phyloP scores from a whole-genome alignment of 2,329 filamentous ascomycete genomes.

The Aspergillus hiratsukae region DNA sequence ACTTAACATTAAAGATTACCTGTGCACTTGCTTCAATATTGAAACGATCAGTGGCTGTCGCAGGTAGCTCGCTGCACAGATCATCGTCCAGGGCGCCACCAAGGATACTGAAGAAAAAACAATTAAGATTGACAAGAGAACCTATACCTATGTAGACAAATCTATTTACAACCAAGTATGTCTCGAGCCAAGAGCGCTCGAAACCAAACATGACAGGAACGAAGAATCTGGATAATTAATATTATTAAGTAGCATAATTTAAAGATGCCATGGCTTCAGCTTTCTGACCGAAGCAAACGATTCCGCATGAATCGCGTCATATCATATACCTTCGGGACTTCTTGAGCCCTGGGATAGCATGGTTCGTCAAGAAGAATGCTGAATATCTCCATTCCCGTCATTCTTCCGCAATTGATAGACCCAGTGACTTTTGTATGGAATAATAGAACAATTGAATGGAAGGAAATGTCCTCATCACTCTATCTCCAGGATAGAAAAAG shows the following conservation, averaged over 20 bases:
- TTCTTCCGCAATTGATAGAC: neutral
- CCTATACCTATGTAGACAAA: neutral
- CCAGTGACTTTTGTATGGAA: constrained; percentile 8
- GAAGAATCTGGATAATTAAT: constrained; percentile 20
- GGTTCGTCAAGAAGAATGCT: constrained; percentile 1
- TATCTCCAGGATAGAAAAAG: constrained; percentile 23
- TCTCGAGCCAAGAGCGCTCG: neutral
- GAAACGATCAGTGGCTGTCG: neutral
- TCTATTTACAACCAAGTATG: neutral
- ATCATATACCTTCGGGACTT: constrained; percentile 14
- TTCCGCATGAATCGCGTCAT: constrained; percentile 16
- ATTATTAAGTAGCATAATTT: constrained; percentile 20
- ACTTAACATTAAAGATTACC: neutral
- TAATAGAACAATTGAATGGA: constrained; percentile 6
- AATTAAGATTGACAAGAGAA: neutral
- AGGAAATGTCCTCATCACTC: constrained; percentile 11
- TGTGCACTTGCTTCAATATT: neutral
- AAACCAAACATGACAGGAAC: neutral
- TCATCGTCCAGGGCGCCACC: too few species aligned
- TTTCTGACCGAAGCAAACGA: constrained; percentile 1
- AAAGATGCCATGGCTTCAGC: constrained; percentile 11
- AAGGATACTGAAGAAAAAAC: neutral
- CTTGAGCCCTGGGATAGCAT: constrained; percentile 1
- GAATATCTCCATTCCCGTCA: neutral
- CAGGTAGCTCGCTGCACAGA: neutral